Evolutionary conservation across 768 basidiomycete genomes (phyloP), one percentile per base, ranked within the genome.

Genomic region (Podaxis sp.): DNA sequence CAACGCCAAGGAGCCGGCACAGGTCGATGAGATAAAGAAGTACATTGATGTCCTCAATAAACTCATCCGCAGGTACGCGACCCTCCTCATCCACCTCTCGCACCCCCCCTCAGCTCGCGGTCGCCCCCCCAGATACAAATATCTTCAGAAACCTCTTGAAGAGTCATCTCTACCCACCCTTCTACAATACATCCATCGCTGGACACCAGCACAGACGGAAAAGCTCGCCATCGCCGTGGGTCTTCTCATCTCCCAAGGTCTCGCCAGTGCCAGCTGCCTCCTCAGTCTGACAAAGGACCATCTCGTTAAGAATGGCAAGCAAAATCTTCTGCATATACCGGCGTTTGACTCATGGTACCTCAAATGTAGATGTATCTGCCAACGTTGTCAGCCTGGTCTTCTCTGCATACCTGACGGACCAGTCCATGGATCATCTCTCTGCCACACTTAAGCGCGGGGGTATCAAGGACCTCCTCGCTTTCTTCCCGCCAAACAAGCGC

Each of bases 131-230:
- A 96, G 95, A 77, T 98, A 98, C 83, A 98, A 98, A 76, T 99
- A 98, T 82, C 91, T 99, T 68, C 96, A 98, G 76, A 94, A 90
- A 74, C 94, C 96, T 47, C 87, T 99, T 51, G 96, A 98, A 74
- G 89, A 87, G 72, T 83, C 81, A 37, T 82, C 91, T 57, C 82
- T 98, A 13, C 92, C 93, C 2, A 82, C 82, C 48, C 81, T 98
- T 52, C 76, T 99, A 62, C 95, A 98, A 74, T 93, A 94, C 69
- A 86, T 89, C 71, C 85, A 92, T 70, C 89, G 90, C 69, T 98
- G 94, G 93, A 74, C 86, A 2, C 71, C 82, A 4, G 79, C 77
- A 14, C 87, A 91, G 76, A 85, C 87, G 63, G 89, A 93, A 70
- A 96, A 95, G 76, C 79, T 98, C 56, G 84, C 91, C 44, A 79